Evolutionary conservation across 2,329 filamentous ascomycete genomes (phyloP), one percentile per base, ranked within the genome.

Genomic region (Pseudogymnoascus sp.): DNA sequence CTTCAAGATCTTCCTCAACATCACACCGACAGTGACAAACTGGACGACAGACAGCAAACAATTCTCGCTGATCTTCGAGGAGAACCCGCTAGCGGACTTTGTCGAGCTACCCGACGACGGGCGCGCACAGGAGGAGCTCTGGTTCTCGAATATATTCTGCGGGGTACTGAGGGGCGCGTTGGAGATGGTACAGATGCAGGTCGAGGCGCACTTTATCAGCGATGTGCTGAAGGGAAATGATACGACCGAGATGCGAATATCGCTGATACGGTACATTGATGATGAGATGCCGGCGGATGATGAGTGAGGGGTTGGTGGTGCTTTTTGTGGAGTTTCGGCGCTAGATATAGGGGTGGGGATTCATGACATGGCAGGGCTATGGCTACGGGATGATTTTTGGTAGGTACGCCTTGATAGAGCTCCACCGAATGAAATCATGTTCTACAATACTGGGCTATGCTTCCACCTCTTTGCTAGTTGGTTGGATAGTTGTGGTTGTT

Each of bases 181-280:
- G 64, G 95, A 99, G 76, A 99, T 99, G 95, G 93, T 97, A 72
- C 93, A 97, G 83, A 96, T 97, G 91, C 95, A 97, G 76, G 92
- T 97, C 3, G 93, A 99, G 74, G 91, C 91, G 56, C 93, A 96
- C 73, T 99, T 97, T 74, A 89, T 96, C 72, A 97, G 91, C 75
- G 95, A 99, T 75, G 84, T 96, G 34, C 80, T 99, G 65, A 86
- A 92, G 63, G 95, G 95, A 2, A 93, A 97, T 72, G 95, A 99
- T 74, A 93, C 90, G 16, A 99, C 95, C 0, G 95, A 99, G 80
- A 97, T 99, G 90, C 84, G 93, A 72, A 88, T 99, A 72, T 91
- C 91, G 28, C 78, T 99, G 70, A 85, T 97, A 71, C 85, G 93
- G 70, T 97, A 96, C 74, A 96, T 99, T 69, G 95, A 99, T 73